A percentile compares a stretch with the other conserved stretches of the same genome.
These are phyloP conservation scores for Aureobasidium melanogenum DNA, from an alignment of 2,329 filamentous ascomycete genomes.

Conservation along the genomic window DNA sequence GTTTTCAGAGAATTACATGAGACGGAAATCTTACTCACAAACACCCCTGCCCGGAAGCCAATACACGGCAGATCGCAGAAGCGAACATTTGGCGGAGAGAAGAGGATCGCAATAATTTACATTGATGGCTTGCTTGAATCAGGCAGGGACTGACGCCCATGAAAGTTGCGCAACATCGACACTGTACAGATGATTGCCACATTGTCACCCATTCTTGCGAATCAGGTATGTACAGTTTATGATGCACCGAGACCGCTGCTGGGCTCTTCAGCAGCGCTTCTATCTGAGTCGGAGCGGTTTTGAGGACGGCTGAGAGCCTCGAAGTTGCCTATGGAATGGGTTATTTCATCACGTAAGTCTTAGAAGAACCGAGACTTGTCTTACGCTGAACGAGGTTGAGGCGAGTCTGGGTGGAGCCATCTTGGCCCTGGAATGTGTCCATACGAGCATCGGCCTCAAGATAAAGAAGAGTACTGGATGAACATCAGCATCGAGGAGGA, in stretches of 20 bases:
- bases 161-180: not conserved
- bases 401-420: conserved; percentile 55
- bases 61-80: not conserved
- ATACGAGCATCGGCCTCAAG: conserved; percentile 76
- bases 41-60: not conserved
- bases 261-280: conserved; percentile 21
- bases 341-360: not conserved
- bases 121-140: not conserved
- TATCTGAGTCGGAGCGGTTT: conserved; percentile 16
- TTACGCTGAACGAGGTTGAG: conserved; percentile 75
- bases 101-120: not conserved
- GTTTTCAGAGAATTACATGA: no score
- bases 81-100: not conserved
- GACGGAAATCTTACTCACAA: not conserved
- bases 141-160: not conserved
- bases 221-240: not conserved
- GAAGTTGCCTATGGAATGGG: conserved; percentile 32
- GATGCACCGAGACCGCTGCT: conserved; percentile 22
- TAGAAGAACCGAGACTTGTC: conserved; percentile 28
- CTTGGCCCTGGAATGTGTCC: conserved; percentile 56
- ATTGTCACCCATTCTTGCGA: not conserved
- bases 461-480: conserved; percentile 61
- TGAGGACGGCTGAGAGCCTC: conserved; percentile 38
- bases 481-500: not conserved
- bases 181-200: not conserved